Evolutionary conservation across 768 basidiomycete species (phyloP).

Genomic region (Podaxis mareebaensis): DNA sequence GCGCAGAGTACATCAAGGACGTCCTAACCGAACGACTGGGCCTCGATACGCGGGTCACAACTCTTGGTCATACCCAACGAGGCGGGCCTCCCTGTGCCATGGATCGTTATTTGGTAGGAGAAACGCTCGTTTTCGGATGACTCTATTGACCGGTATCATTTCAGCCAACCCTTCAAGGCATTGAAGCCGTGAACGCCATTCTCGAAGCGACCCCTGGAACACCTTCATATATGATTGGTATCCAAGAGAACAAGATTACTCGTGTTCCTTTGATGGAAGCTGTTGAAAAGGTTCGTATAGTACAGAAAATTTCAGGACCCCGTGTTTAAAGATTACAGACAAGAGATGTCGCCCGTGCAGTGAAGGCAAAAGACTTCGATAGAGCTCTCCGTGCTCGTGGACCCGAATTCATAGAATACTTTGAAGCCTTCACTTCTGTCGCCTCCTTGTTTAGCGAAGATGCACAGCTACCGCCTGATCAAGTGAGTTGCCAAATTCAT

Average conservation of each 20-base stretch:
- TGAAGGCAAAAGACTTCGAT: slow-evolving; percentile 79
- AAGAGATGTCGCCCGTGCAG: slow-evolving; percentile 79
- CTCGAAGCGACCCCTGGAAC: slow-evolving; percentile 84
- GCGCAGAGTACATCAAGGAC: slow-evolving; percentile 86
- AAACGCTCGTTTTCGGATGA: background rate
- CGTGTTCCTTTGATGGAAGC: slow-evolving; percentile 92
- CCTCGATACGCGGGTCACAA: slow-evolving; percentile 95
- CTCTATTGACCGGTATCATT: slow-evolving; percentile 4
- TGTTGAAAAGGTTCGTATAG: slow-evolving; percentile 68
- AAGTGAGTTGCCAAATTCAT: slow-evolving; percentile 35
- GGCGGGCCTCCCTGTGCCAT: slow-evolving; percentile 92
- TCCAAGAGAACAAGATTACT: slow-evolving; percentile 93
- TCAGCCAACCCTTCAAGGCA: slow-evolving; percentile 94
- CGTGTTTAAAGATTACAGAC: slow-evolving; percentile 52
- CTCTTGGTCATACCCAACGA: slow-evolving; percentile 94
- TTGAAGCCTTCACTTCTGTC: slow-evolving; percentile 82
- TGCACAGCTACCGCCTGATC: slow-evolving; percentile 45
- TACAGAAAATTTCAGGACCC: background rate
- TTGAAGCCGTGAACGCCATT: slow-evolving; percentile 89
- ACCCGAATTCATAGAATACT: slow-evolving; percentile 84
- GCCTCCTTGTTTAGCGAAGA: slow-evolving; percentile 59
- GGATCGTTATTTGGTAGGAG: slow-evolving; percentile 84
- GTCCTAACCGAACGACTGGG: slow-evolving; percentile 84
- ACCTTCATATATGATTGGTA: slow-evolving; percentile 97
- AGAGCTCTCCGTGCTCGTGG: slow-evolving; percentile 89